These are phyloP conservation scores for Zarea fungicola DNA, from an alignment of 2,329 filamentous ascomycete species.

Conservation along the genomic window DNA sequence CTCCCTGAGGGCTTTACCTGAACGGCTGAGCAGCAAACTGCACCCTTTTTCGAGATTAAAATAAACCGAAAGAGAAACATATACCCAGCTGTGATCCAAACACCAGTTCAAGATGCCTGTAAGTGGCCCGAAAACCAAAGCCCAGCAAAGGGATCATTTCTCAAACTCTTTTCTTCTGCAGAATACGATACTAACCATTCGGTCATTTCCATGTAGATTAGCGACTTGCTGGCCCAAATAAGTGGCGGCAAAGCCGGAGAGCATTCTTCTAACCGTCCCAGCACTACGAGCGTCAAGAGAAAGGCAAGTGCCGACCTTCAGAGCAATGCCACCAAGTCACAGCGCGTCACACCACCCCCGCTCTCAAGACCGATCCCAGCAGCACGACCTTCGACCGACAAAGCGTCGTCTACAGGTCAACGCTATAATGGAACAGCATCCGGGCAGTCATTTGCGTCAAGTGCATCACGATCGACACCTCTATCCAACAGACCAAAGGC, in stretches of 20 bases:
- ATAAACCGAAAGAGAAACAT: no score
- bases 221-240: slow-evolving; percentile 57
- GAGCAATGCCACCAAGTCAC: slow-evolving; percentile 35
- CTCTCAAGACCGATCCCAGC: slow-evolving; percentile 12
- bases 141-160: not conserved
- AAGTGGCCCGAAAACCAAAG: slow-evolving; percentile 5
- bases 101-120: slow-evolving; percentile 20
- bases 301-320: slow-evolving; percentile 51
- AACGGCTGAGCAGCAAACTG: slow-evolving; percentile 14
- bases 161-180: not conserved
- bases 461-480: not conserved
- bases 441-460: not conserved
- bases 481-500: slow-evolving; percentile 14
- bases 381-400: slow-evolving; percentile 10
- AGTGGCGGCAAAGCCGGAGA: slow-evolving; percentile 41
- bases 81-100: no score
- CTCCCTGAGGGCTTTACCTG: slow-evolving; percentile 9
- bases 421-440: slow-evolving; percentile 5
- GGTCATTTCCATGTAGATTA: slow-evolving; percentile 36
- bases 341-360: slow-evolving; percentile 26
- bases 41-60: no score
- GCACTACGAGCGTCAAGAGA: slow-evolving; percentile 40
- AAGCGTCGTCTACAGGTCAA: not conserved
- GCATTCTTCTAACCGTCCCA: slow-evolving; percentile 19
- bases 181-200: not conserved